Percentiles rank a stretch among this genome's conserved stretches.
Evolutionary conservation across 169 alveolate species (phyloP).

Genomic region (Eimeria zaria): DNA sequence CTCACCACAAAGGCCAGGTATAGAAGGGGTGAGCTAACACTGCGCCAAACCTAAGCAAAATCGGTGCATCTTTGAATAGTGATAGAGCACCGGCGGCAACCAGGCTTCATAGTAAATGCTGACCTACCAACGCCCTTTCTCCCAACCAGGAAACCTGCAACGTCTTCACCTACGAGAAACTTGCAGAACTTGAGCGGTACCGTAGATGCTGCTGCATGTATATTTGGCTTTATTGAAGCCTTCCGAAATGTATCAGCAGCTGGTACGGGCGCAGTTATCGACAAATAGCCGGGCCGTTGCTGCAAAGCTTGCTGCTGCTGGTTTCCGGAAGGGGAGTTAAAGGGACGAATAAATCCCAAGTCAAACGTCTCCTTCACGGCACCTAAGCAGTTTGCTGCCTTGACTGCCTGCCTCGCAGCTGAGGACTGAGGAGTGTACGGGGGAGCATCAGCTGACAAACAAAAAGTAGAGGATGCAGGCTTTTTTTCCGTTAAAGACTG

Average conservation of each 20-base stretch:
- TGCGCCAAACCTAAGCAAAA: background rate
- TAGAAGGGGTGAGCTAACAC: background rate
- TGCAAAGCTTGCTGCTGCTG: background rate
- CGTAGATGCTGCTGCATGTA: background rate
- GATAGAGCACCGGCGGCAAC: background rate
- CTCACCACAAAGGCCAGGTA: background rate
- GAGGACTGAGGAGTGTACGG: slow-evolving; percentile 63
- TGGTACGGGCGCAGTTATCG: background rate
- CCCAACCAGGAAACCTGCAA: slow-evolving; percentile 82
- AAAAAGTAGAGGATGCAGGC: slow-evolving; percentile 5
- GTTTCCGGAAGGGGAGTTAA: background rate
- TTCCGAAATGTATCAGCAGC: slow-evolving; percentile 12
- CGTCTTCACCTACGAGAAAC: slow-evolving; percentile 83
- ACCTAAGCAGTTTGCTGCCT: background rate
- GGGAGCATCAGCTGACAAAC: slow-evolving; percentile 68
- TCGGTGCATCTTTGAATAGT: background rate
- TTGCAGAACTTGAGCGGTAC: slow-evolving; percentile 73
- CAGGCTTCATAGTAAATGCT: background rate
- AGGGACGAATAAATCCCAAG: slow-evolving; percentile 26
- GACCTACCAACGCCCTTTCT: slow-evolving; percentile 77
- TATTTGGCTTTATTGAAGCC: background rate
- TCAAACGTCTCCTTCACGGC: slow-evolving; percentile 1
- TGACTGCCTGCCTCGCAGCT: slow-evolving; percentile 50
- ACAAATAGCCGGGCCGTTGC: background rate
- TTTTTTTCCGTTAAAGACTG: background rate